Percentiles rank a stretch among this genome's conserved stretches.
Evolutionary conservation across 805 yeast species (phyloP).

Genomic region (Torulaspora quercuum): DNA sequence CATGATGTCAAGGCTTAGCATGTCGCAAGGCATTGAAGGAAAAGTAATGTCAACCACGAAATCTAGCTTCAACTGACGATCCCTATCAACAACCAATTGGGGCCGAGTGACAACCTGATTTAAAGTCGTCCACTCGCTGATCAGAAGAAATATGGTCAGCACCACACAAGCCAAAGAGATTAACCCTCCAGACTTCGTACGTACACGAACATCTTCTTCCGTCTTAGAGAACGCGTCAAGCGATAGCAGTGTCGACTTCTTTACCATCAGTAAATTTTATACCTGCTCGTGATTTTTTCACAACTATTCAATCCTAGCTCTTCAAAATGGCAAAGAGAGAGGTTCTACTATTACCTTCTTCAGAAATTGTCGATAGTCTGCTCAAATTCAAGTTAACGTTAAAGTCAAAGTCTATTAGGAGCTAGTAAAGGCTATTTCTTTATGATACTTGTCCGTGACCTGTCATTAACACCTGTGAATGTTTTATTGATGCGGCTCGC

Average conservation of each 20-base stretch:
- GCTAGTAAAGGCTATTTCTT: no score
- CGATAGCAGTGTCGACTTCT: slow-evolving; percentile 42
- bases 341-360: no score
- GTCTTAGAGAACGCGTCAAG: slow-evolving; percentile 92
- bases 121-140: slow-evolving; percentile 76
- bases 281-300: slow-evolving; percentile 2
- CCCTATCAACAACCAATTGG: slow-evolving; percentile 85
- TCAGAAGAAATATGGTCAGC: slow-evolving; percentile 57
- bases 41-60: slow-evolving; percentile 80
- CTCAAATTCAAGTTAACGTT: no score
- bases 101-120: slow-evolving; percentile 66
- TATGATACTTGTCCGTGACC: no score
- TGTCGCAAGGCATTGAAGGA: slow-evolving; percentile 81
- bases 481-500: no score
- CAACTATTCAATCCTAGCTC: background rate
- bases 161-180: slow-evolving; percentile 70
- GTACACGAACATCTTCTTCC: slow-evolving; percentile 86
- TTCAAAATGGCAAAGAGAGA: no score
- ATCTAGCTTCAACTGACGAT: slow-evolving; percentile 67
- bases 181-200: slow-evolving; percentile 86
- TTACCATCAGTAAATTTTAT: slow-evolving; percentile 14
- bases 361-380: no score
- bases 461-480: no score
- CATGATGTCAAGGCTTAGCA: slow-evolving; percentile 78
- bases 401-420: no score